These are phyloP conservation scores for Mallotus japonicus DNA, from an alignment of 441 rosid species.

Conservation along the genomic window DNA sequence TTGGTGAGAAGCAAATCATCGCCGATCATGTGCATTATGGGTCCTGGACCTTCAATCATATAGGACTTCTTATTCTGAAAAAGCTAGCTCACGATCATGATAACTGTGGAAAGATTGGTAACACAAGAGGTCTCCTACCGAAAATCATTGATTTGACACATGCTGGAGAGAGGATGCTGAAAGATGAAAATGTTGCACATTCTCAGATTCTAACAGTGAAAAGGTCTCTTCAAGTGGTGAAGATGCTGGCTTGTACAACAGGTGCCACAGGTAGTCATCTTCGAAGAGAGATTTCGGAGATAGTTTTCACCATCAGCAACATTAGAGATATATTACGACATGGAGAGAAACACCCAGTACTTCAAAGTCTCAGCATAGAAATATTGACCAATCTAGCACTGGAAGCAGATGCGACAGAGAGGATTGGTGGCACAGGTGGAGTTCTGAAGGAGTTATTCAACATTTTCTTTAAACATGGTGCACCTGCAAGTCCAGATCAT, in stretches of 20 bases:
- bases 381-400: conserved; percentile 65
- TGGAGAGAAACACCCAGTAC: conserved; percentile 58
- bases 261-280: conserved; percentile 73
- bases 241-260: conserved; percentile 76
- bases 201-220: conserved; percentile 71
- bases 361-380: conserved; percentile 72
- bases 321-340: conserved; percentile 63
- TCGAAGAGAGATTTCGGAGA: conserved; percentile 75
- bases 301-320: conserved; percentile 81
- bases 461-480: conserved; percentile 58
- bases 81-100: conserved; percentile 83
- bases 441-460: conserved; percentile 69
- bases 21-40: conserved; percentile 49
- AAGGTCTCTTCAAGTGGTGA: conserved; percentile 76
- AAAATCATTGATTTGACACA: conserved; percentile 80
- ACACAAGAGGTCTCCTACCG: conserved; percentile 82
- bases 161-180: conserved; percentile 49
- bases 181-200: conserved; percentile 41
- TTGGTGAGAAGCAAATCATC: conserved; percentile 58
- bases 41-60: conserved; percentile 74
- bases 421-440: conserved; percentile 88
- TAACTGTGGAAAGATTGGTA: conserved; percentile 91
- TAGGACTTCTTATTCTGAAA: conserved; percentile 80
- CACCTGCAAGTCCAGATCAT: conserved; percentile 37
- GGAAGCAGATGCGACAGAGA: conserved; percentile 69